Base-by-base conservation (phyloP, 805 yeast genomes). In the Teunomyces cretensis region DNA sequence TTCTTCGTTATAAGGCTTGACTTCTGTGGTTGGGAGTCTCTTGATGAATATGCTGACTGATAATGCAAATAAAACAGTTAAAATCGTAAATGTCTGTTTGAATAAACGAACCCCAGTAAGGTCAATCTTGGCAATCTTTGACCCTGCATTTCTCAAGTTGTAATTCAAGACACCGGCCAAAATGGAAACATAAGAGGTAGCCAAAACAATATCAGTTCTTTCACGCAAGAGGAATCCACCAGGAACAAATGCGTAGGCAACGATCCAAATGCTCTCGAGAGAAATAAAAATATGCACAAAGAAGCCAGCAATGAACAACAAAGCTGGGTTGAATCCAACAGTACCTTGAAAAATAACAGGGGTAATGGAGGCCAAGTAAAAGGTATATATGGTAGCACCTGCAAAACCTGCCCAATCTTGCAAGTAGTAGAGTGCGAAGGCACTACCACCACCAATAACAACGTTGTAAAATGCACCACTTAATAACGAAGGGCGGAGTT, bases 211-310 rank as follows among this genome's bases (percentile, higher is more conserved):
- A 62, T 89, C 96, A 1, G 94, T 84, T 62, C 97, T 79, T 65
- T 94, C 99, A 59, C 99, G 80, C 42, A 94, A 72, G 16, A 86
- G 49, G 61, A 85, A 84, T 7, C 99, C 99, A 48, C 88, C 91
- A 9, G 99, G 99, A 39, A 94, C 99, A 69, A 94, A 94, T 0
- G 99, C 98, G 65, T 94, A 94, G 0, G 99, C 99, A 38, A 94
- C 98, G 35, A 86, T 84, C 98, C 98, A 92, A 41, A 92, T 96
- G 64, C 90, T 92, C 4, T 86, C 95, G 49, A 94, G 73, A 19
- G 84, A 74, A 30, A 88, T 61, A 3, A 85, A 39, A 42, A 83
- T 70, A 50, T 77, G 68, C 37, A 79, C 52, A 5, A 81, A 57
- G 45, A 79, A 78, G 0, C 79, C 76, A 2, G 77, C 46, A 3